These are phyloP conservation scores for Trifolium subterraneum DNA, from an alignment of 306 rosid genomes.

Conservation along the genomic window DNA sequence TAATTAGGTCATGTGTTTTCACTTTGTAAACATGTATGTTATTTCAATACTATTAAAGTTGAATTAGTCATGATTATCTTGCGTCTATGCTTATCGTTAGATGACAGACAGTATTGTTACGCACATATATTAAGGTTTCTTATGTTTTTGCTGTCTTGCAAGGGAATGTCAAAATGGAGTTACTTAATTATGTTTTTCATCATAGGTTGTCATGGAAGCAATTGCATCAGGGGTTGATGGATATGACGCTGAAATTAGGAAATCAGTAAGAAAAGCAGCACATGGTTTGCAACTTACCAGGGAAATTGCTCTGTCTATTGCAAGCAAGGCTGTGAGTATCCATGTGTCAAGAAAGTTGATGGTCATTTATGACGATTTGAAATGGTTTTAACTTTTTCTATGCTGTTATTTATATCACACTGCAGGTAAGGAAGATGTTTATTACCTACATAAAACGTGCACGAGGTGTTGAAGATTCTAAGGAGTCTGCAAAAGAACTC, in stretches of 20 bases:
- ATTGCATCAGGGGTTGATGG: constrained; percentile 96
- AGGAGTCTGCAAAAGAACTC: constrained; percentile 90
- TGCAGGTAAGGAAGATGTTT: constrained; percentile 81
- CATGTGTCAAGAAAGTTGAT: constrained; percentile 39
- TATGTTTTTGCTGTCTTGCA: constrained; percentile 14
- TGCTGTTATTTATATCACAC: constrained; percentile 42
- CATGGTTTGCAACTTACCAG: constrained; percentile 86
- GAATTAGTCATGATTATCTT: constrained; percentile 7
- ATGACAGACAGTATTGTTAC: constrained; percentile 4
- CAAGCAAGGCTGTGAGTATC: constrained; percentile 90
- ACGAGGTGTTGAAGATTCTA: constrained; percentile 75
- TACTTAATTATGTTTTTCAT: constrained; percentile 37
- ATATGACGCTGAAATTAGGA: constrained; percentile 75
- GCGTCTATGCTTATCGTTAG: not conserved
- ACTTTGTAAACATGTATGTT: constrained; percentile 22
- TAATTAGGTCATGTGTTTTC: constrained; percentile 12
- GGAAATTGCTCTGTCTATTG: constrained; percentile 92
- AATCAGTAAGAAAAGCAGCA: constrained; percentile 88
- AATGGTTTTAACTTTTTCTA: constrained; percentile 10
- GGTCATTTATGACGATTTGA: constrained; percentile 14
- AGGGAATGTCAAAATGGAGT: not conserved
- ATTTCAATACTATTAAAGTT: not conserved
- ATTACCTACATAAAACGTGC: constrained; percentile 81
- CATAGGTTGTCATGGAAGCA: constrained; percentile 86
- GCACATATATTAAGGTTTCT: constrained; percentile 10